Evolutionary conservation across 2,329 filamentous ascomycete species (phyloP), one percentile per base, ranked within the genome.

Genomic region (Claviceps fusiformis): DNA sequence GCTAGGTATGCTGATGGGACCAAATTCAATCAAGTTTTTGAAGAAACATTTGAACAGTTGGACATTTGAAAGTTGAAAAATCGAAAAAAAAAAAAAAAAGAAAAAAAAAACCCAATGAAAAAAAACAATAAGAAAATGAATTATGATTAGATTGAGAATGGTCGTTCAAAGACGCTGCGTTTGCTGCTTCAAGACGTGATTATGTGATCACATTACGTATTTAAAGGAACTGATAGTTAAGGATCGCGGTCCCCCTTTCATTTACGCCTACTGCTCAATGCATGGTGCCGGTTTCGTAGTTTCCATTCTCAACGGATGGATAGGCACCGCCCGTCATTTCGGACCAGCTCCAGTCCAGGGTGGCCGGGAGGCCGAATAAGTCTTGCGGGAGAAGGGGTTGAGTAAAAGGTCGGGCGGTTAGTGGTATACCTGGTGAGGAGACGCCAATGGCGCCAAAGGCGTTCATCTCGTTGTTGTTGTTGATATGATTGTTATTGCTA

Each of bases 281-380:
- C 44, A 52, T 33, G 13, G 39, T 15, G 27, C 55, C 59, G 15
- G 60, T 58, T 5, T 68, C 71, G 62, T 46, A 78, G 56, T 75
- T 77, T 6, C 81, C 81, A 59, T 84, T 85, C 63, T 85, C 81
- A 45, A 84, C 81, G 31, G 77, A 77, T 11, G 81, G 80, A 61
- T 84, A 84, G 2, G 76, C 74, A 10, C 80, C 81, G n/a, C 81
- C 80, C 37, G 79, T 83, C 75, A 85, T 82, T 67, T 84, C 81
- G 1, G 81, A 80, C 79, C 81, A 85, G 64, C 80, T 89, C 90
- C 91, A 96, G 66, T 97, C 92, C 27, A 97, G 78, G 3, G 89
- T 95, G 85, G 95, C 95, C 1, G 92, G 91, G 81, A 97, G 85
- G 68, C 92, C 87, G 83, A 93, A 98, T 31, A 97, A 71, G 70